Conservation (phyloP, 179 eudicot genomes). For the Silene vulgaris region DNA sequence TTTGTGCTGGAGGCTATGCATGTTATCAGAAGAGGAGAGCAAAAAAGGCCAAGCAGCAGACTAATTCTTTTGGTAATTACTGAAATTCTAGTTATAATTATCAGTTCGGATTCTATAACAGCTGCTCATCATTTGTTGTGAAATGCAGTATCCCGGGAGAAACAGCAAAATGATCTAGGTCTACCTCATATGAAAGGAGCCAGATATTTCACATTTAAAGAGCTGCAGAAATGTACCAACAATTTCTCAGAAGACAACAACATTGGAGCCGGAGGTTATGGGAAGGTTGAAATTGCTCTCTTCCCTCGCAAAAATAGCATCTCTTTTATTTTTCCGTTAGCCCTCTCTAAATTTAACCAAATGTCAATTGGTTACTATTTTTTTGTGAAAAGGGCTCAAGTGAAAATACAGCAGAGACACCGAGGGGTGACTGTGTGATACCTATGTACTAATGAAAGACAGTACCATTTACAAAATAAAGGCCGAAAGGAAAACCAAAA, state of each 20-base stretch:
- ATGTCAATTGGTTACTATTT: background rate
- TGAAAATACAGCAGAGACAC: background rate
- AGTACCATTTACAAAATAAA: background rate
- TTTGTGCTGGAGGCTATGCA: slow-evolving; percentile 34
- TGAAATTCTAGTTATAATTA: background rate
- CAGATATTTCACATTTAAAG: slow-evolving; percentile 67
- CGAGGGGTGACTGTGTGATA: background rate
- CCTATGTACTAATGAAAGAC: too few species aligned
- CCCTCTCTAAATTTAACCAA: too few species aligned
- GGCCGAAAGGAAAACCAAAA: background rate
- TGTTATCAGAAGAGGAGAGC: slow-evolving; percentile 31
- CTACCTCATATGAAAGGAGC: slow-evolving; percentile 73
- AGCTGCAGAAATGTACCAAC: slow-evolving; percentile 55
- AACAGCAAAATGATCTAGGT: slow-evolving; percentile 42
- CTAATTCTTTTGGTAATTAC: slow-evolving; percentile 31
- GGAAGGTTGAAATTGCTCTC: slow-evolving; percentile 49
- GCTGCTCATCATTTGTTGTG: slow-evolving; percentile 13
- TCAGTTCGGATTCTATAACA: background rate
- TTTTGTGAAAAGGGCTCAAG: background rate
- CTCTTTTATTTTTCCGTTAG: background rate
- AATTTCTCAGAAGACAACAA: slow-evolving; percentile 64
- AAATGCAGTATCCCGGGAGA: slow-evolving; percentile 64
- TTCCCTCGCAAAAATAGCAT: background rate
- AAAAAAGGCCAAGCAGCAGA: slow-evolving; percentile 27
- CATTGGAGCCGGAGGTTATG: slow-evolving; percentile 86